Base-by-base conservation (phyloP, 805 yeast species). In the Kodamaea restingae region DNA sequence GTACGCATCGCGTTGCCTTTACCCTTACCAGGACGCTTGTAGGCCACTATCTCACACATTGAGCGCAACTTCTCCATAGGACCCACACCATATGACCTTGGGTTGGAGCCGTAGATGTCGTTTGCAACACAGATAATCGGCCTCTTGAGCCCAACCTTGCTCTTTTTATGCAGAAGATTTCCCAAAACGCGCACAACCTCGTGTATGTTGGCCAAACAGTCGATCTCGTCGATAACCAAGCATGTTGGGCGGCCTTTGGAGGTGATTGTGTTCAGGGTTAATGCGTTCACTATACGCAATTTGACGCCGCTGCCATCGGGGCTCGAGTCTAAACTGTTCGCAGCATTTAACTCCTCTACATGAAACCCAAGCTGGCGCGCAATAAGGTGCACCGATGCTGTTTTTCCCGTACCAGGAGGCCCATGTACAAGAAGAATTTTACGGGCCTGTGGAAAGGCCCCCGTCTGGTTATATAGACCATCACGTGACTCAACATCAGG, bases 61-160 rank as follows among this genome's bases (percentile, higher is more conserved):
- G 83, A 82, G 44, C 91, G 76, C 44, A 91, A 65, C 41, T 77
- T 79, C 38, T 87, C 95, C 60, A 91, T 66, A 1, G 85, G 77
- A 2, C 80, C 76, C 7, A 53, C 49, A 4, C 61, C 61, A 25
- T 47, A 48, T 4, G 63, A 50, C 2, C 61, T 38, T 2, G 47
- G 46, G 15, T 45, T 47, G 11, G 56, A 47, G 12, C 86, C 75
- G 57, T 85, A 88, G 1, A 85, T 71, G 53, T 93, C 95, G 54
- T 91, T 93, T 56, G 97, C 95, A 40, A 93, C 78, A 30, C 95
- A 90, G 39, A 91, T 86, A 14, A 93, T 87, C 1, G 98, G 98
- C 48, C 98, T 71, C 50, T 72, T 67, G 31, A 93, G 58, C 4
- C 48, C 21, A 34, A 80, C 60, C 25, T 62, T 65, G 8, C 65